Base-by-base conservation (phyloP, 2,329 filamentous ascomycete species). In the Pseudopyricularia javanii region DNA sequence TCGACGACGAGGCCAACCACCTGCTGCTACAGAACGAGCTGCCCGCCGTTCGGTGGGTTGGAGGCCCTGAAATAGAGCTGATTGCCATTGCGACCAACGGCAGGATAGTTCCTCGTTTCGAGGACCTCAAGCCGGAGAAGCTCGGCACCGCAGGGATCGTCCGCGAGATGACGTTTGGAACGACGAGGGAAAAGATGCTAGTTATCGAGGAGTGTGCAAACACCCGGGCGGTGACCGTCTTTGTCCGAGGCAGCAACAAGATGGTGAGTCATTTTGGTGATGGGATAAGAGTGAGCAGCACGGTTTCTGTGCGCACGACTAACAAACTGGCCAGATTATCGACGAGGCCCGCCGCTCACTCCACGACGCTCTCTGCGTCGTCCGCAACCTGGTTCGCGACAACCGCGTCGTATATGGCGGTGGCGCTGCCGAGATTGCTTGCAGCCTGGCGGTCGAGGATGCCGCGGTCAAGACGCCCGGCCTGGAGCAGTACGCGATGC, bases 181-280 rank as follows among this genome's bases (percentile, higher is more conserved):
- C 93, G 2, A 98, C 93, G 45, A 82, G 93, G 64, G 93, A 98
- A 72, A 97, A 98, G 82, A 98, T 98, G 93, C 77, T 98, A 62
- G 88, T 98, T 54, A 98, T 98, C 62, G 94, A 98, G 73, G 93
- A 98, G 72, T 98, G 93, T 66, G 93, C 94, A 64, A 98, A 98
- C 74, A 95, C 89, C 54, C 79, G 93, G 63, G 93, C 93, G 47
- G 94, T 98, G 56, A 98, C 93, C 3, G 83, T 95, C 53, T 98
- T 98, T 69, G 88, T 98, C 56, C 80, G 93, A 64, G 93, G 93
- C 64, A 95, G 90, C 77, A 98, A 98, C 80, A 98, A 97, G 79
- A 98, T 98, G 93, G 88, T 91, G 70, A 66, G 78, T 70, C 26
- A 37, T n/a, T 17, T 4, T 22, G 28, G 33, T 30, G 22, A 40